Conservation (phyloP, 2,329 filamentous ascomycete species). For the Fusarium sp. region DNA sequence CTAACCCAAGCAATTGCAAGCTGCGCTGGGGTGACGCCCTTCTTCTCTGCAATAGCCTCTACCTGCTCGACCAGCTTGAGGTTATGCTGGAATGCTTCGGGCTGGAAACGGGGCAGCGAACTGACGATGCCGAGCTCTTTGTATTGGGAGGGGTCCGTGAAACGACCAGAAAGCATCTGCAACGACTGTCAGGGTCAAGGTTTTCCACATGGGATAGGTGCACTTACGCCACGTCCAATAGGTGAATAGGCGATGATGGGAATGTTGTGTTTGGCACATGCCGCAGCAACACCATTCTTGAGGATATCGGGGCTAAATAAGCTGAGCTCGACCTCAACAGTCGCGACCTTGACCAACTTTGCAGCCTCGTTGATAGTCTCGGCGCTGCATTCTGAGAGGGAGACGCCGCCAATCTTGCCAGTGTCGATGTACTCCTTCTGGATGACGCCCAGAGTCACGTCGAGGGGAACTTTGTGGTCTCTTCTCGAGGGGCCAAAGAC, state of each 20-base stretch:
- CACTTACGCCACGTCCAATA: constrained; percentile 65
- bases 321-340: constrained; percentile 66
- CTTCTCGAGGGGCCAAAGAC: constrained; percentile 69
- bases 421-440: constrained; percentile 61
- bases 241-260: constrained; percentile 79
- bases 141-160: constrained; percentile 42
- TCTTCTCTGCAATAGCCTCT: constrained; percentile 67
- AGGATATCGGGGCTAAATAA: constrained; percentile 61
- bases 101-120: constrained; percentile 68
- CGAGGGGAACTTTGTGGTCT: constrained; percentile 61
- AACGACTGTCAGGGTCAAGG: constrained; percentile 16
- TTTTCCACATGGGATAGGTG: background rate
- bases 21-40: constrained; percentile 70
- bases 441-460: constrained; percentile 56
- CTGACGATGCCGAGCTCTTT: constrained; percentile 37
- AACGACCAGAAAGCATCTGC: constrained; percentile 48
- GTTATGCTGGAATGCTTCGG: constrained; percentile 72
- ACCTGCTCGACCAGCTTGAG: constrained; percentile 69
- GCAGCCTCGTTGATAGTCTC: constrained; percentile 61
- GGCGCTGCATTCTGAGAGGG: constrained; percentile 63
- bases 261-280: constrained; percentile 72
- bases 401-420: constrained; percentile 63
- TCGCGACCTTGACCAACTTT: constrained; percentile 56
- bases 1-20: constrained; percentile 74
- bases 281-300: constrained; percentile 62